Evolutionary conservation across 129 eudicot species (phyloP), one percentile per base, ranked within the genome.

Genomic region (Pseudognaphalium luteoalbum): DNA sequence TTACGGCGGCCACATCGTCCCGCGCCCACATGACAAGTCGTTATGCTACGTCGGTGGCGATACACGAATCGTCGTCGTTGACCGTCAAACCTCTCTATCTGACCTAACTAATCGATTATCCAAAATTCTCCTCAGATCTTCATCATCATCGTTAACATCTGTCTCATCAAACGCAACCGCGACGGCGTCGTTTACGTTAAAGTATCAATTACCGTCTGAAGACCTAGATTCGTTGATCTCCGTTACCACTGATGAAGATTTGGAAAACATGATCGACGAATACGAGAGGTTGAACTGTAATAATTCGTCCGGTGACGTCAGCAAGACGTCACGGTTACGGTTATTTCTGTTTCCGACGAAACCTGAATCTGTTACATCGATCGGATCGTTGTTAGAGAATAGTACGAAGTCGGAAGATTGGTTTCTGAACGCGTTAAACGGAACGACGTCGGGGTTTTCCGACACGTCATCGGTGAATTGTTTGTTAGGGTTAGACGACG

Each of bases 191-290:
- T 91, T 91, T 79, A 73, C 89, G 21, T 84, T 91, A 25, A 87
- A 87, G 3, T 87, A 87, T 72, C 92, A 87, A 76, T 81, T 87
- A 1, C 92, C 92, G 3, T 85, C 85, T 54, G 92, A 87, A 59
- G 92, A 87, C 73, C 86, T 87, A 12, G 92, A 87, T 76, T 87
- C 92, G 37, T 81, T 87, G 75, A 85, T 87, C 59, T 73, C 87
- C 14, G 85, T 87, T 14, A 78, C 87, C 3, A 85, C 89, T 28
- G 89, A 85, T 56, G 92, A 85, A 22, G 92, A 87, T 37, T 76
- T 86, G 30, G 90, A 86, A 69, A 86, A 86, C 63, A 83, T 91
- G 97, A 74, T 91, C 64, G 98, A 92, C 3, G 98, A 92, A 68
- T 88, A 88, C 66, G 98, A 92, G 61, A 58, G 85, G 52, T 65